A percentile compares a stretch with the other conserved stretches of the same genome.
Conservation (phyloP, 345 rosid species). For the Euphorbia peplus region DNA sequence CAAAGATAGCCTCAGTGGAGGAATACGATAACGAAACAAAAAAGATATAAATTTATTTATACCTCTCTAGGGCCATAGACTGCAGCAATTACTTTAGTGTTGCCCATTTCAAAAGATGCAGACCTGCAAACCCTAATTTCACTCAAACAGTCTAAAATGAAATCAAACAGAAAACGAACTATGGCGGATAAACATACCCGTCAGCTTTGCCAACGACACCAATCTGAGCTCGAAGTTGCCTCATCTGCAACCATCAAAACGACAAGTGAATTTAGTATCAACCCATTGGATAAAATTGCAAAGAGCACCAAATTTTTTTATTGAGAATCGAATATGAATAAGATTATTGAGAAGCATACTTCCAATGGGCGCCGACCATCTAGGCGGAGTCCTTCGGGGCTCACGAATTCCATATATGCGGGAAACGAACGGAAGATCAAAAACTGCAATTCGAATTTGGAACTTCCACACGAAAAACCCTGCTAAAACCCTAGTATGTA, state of each 20-base stretch:
- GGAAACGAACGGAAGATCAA: not conserved
- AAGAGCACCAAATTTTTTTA: not conserved
- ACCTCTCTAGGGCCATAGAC: slow-evolving; percentile 99
- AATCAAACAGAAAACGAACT: not conserved
- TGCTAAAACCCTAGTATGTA: too few relatives aligned
- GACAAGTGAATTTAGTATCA: not conserved
- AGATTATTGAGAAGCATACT: slow-evolving; percentile 23
- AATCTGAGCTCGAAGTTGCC: slow-evolving; percentile 84
- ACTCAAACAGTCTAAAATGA: not conserved
- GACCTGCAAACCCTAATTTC: slow-evolving; percentile 41
- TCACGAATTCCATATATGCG: slow-evolving; percentile 62
- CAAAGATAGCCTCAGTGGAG: not conserved
- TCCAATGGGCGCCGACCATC: slow-evolving; percentile 89
- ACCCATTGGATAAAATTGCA: not conserved
- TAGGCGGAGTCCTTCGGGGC: slow-evolving; percentile 78
- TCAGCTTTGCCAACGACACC: slow-evolving; percentile 76
- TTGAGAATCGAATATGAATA: not conserved
- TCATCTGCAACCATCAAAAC: slow-evolving; percentile 45
- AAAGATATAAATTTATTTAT: not conserved
- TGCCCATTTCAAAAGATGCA: slow-evolving; percentile 93
- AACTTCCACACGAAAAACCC: too few relatives aligned
- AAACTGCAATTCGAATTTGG: not conserved
- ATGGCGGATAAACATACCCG: slow-evolving; percentile 42
- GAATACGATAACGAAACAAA: not conserved
- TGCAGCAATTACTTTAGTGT: slow-evolving; percentile 93